Evolutionary conservation across 2,329 filamentous ascomycete species (phyloP).

Genomic region (Anisogramma anomala): DNA sequence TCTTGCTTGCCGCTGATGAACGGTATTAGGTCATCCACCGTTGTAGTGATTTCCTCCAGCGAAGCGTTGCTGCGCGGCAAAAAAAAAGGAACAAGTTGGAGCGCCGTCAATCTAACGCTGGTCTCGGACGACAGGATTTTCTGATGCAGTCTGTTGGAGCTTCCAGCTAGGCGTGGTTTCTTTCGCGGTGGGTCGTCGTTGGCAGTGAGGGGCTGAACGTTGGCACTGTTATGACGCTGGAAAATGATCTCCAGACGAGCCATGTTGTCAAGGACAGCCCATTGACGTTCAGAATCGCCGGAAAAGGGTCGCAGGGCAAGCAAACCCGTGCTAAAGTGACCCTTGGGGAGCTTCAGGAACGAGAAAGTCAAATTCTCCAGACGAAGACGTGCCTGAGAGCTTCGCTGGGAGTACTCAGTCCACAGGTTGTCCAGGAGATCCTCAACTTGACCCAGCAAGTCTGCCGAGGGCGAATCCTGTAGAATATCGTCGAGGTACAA

Average conservation of each 20-base stretch:
- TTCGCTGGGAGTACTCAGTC: constrained; percentile 63
- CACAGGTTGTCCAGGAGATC: constrained; percentile 62
- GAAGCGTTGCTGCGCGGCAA: constrained; percentile 34
- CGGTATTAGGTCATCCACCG: constrained; percentile 46
- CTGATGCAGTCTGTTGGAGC: constrained; percentile 35
- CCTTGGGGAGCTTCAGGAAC: constrained; percentile 29
- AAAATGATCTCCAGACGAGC: constrained; percentile 44
- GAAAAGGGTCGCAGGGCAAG: constrained; percentile 45
- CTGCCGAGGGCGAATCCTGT: constrained; percentile 28
- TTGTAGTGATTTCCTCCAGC: constrained; percentile 39
- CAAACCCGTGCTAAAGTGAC: constrained; percentile 35
- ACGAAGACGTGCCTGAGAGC: constrained; percentile 60
- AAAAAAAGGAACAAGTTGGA: constrained; percentile 49
- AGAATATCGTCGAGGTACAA: constrained; percentile 50
- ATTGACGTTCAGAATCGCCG: constrained; percentile 44
- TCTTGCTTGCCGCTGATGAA: constrained; percentile 59
- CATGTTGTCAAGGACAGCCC: constrained; percentile 48
- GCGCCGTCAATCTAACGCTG: constrained; percentile 36
- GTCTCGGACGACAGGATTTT: constrained; percentile 35
- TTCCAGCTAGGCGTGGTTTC: constrained; percentile 32
- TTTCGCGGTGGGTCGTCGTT: constrained; percentile 42
- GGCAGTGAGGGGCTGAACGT: constrained; percentile 17
- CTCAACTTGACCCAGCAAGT: constrained; percentile 40
- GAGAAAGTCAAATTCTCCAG: constrained; percentile 62
- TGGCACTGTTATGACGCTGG: constrained; percentile 21